A percentile compares a stretch with the other conserved stretches of the same genome.
Conservation (phyloP, 345 rosid genomes). For the Lepidium aucheri region DNA sequence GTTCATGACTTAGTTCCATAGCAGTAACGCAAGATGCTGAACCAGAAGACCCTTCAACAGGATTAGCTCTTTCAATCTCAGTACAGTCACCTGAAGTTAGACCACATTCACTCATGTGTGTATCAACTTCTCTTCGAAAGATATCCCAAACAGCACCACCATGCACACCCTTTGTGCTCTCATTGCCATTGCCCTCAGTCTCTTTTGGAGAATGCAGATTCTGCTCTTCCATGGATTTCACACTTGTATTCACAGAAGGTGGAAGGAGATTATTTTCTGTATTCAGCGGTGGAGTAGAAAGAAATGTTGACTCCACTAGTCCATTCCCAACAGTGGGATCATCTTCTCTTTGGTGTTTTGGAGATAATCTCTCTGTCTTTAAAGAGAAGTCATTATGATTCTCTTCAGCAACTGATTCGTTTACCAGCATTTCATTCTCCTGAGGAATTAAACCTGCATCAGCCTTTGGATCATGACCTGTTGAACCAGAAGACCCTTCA, state of each 20-base stretch:
- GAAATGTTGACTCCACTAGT: background rate
- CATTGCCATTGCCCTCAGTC: background rate
- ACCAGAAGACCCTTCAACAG: conserved; percentile 5
- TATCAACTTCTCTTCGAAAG: conserved; percentile 64
- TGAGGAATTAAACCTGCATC: background rate
- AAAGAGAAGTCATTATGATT: background rate
- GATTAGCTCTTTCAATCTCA: background rate
- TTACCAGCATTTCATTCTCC: background rate
- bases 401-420: conserved; percentile 1
- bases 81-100: conserved; percentile 8
- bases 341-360: conserved; percentile 2
- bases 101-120: background rate
- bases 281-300: background rate
- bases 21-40: background rate
- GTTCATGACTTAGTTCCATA: conserved; percentile 1
- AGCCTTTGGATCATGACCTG: background rate
- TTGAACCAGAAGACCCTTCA: conserved; percentile 2
- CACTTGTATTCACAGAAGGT: background rate
- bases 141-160: conserved; percentile 83
- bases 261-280: background rate
- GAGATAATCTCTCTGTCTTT: conserved; percentile 1
- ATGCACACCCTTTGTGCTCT: background rate
- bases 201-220: conserved; percentile 3
- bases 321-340: conserved; percentile 1
- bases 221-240: background rate